phyloP scores from a whole-genome alignment of 352 stramenopile species.

The Elongisporangium anandrum region DNA sequence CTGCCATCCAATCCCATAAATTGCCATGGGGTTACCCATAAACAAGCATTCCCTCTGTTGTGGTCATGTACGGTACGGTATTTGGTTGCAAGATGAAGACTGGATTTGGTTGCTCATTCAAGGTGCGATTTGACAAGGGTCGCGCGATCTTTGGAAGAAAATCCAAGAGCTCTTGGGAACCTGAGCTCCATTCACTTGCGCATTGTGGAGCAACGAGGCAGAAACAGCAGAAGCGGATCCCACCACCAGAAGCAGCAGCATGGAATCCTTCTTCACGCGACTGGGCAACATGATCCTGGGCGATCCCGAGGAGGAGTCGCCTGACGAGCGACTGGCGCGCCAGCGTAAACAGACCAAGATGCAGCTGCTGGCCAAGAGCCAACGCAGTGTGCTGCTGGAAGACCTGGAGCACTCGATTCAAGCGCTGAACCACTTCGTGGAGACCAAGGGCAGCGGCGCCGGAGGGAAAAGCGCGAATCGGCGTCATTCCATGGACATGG shows the following conservation, averaged over 20 bases:
- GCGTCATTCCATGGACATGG: slow-evolving; percentile 16
- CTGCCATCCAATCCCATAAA: not conserved
- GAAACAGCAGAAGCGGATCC: not conserved
- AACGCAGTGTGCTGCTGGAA: slow-evolving; percentile 74
- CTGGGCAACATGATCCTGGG: slow-evolving; percentile 40
- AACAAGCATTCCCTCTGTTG: not conserved
- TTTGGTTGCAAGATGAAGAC: not conserved
- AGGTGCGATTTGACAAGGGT: slow-evolving; percentile 1
- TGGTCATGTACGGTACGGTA: not conserved
- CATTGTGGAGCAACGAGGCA: not conserved
- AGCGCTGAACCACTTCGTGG: slow-evolving; percentile 47
- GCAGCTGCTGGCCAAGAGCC: slow-evolving; percentile 67
- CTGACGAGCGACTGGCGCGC: slow-evolving; percentile 34
- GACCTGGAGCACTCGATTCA: slow-evolving; percentile 69
- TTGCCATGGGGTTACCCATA: not conserved
- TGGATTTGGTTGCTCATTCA: slow-evolving; percentile 1
- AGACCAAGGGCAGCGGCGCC: slow-evolving; percentile 20
- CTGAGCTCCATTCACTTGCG: not conserved
- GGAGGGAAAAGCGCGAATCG: slow-evolving; percentile 2
- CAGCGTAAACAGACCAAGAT: slow-evolving; percentile 49
- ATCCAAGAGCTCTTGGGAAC: not conserved
- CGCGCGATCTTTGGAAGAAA: slow-evolving; percentile 9
- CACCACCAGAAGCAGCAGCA: slow-evolving; percentile 7
- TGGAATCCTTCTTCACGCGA: slow-evolving; percentile 57
- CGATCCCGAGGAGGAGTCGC: slow-evolving; percentile 50